Percentiles rank a stretch among this genome's conserved stretches.
These are phyloP conservation scores for Thalia dealbata DNA, from an alignment of 176 grass and related monocot genomes.

Conservation along the genomic window DNA sequence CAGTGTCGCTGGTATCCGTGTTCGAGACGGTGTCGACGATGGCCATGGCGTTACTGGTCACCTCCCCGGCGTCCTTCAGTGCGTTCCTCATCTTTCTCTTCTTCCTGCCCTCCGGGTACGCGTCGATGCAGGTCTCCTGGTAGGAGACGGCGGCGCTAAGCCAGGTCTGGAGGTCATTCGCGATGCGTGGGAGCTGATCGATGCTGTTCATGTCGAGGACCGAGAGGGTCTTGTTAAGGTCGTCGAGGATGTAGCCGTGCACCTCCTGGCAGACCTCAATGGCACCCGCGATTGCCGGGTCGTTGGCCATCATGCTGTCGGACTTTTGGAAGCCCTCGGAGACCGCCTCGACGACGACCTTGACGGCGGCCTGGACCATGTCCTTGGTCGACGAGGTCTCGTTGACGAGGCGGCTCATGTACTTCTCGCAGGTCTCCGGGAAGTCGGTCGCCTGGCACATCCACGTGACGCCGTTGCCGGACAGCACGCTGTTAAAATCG, in stretches of 20 bases:
- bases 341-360: conserved; percentile 40
- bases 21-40: no score
- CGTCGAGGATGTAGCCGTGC: conserved; percentile 30
- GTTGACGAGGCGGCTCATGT: no score
- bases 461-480: no score
- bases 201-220: conserved; percentile 31
- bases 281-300: conserved; percentile 44
- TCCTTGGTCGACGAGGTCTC: conserved; percentile 42
- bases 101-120: not conserved
- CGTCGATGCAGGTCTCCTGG: conserved; percentile 18
- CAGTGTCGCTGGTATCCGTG: no score
- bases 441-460: no score
- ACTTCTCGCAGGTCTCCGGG: no score
- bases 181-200: conserved; percentile 2
- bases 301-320: conserved; percentile 43
- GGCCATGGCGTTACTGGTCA: conserved; percentile 13
- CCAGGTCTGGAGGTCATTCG: conserved; percentile 10
- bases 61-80: not conserved
- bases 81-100: conserved; percentile 4
- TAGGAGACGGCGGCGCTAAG: conserved; percentile 5
- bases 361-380: conserved; percentile 39
- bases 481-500: no score
- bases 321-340: conserved; percentile 37
- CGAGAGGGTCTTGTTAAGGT: conserved; percentile 36
- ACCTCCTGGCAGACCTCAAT: conserved; percentile 55